Base-by-base conservation (phyloP, 805 yeast species). In the Teunomyces barrocoloradensis region DNA sequence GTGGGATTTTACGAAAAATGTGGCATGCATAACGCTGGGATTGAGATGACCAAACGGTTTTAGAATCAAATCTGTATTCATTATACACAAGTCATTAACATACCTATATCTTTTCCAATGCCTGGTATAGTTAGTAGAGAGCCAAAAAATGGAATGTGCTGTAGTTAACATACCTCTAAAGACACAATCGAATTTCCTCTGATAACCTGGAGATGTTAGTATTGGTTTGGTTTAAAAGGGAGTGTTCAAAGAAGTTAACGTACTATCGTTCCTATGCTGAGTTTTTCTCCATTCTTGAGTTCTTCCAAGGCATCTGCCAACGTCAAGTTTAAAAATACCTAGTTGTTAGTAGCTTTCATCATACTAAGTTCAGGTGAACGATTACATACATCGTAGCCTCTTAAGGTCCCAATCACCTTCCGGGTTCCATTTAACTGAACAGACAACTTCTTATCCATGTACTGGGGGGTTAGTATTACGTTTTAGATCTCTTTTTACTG, bases 1-100 rank as follows among this genome's bases (percentile, higher is more conserved):
- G 85, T 82, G 32, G 84, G 80, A 3, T 92, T 92, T 65, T 92
- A 92, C 64, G 87, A 88, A 56, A 91, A 89, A 65, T 92, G 98
- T 73, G 95, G 91, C 2, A 83, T 80, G 63, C 63, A 63, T 12
- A 70, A 76, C 47, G 85, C 79, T 20, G 94, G 94, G 11, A 65
- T 79, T 33, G 89, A 84, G 58, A 87, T 87, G 95, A 78, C 78
- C 38, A 69, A 61, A 48, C 70, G 87, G 50, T 75, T 72, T 49
- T 32, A 32, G 17, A 63, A 51, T 35, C 12, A 25, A 25, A 39
- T n/a, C 53, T 42, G 34, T 27, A 49, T 51, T 42, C 49, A 56
- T 43, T 44, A 18, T 45, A 21, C 36, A 32, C 39, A 18, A 20
- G 33, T 12, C 15, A 42, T 35, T 39, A 39, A 17, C 13, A 17